phyloP scores from a whole-genome alignment of 2,329 filamentous ascomycete species.

The Aureobasidium subglaciale region DNA sequence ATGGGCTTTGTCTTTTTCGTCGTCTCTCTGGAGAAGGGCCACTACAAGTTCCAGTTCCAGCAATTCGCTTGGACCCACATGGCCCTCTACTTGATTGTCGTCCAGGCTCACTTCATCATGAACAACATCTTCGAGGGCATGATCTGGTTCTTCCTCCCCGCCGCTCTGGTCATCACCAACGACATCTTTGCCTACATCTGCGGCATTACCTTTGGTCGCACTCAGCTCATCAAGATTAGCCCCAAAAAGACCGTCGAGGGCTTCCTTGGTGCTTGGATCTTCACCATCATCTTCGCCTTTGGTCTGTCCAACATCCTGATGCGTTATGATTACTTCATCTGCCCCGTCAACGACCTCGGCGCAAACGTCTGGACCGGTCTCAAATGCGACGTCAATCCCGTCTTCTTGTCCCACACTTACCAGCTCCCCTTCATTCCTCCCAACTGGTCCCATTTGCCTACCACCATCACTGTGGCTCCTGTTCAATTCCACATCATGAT shows the following conservation, averaged over 20 bases:
- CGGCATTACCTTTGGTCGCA: constrained; percentile 92
- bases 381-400: constrained; percentile 82
- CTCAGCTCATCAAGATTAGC: constrained; percentile 93
- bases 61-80: constrained; percentile 99
- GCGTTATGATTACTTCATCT: constrained; percentile 95
- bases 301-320: constrained; percentile 76
- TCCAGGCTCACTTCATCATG: constrained; percentile 98
- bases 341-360: constrained; percentile 91
- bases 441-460: constrained; percentile 62
- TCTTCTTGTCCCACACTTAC: constrained; percentile 74
- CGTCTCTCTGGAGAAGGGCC: constrained; percentile 82
- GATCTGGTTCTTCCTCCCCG: constrained; percentile 99
- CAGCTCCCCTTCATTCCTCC: constrained; percentile 51
- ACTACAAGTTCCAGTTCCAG: constrained; percentile 98
- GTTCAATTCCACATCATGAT: constrained; percentile 91
- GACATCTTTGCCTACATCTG: constrained; percentile 98
- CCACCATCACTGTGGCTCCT: constrained; percentile 69
- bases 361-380: constrained; percentile 89
- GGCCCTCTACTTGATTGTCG: constrained; percentile 95
- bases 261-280: constrained; percentile 92
- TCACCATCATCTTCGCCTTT: constrained; percentile 81
- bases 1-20: constrained; percentile 99
- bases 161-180: constrained; percentile 92
- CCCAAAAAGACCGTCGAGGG: constrained; percentile 99
- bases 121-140: constrained; percentile 99